Percentiles rank a stretch among this genome's conserved stretches.
These are phyloP conservation scores for Glycine tomentella DNA, from an alignment of 306 rosid species.

Conservation along the genomic window DNA sequence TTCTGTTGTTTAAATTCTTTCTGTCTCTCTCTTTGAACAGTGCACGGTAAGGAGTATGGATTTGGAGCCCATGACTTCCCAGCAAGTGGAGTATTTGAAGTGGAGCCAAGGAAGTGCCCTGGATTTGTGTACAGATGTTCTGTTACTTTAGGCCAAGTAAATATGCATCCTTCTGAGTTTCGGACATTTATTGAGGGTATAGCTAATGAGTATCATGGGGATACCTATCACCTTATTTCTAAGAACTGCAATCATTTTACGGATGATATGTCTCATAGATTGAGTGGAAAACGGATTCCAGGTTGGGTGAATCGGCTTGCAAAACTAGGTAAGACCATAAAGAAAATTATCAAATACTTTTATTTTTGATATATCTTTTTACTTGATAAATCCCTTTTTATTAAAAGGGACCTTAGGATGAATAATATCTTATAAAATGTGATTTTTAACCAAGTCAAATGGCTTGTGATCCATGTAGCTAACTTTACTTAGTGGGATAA, in stretches of 20 bases:
- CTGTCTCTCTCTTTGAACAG: constrained; percentile 48
- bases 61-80: constrained; percentile 92
- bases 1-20: not conserved
- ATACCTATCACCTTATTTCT: constrained; percentile 89
- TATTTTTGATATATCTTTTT: not conserved
- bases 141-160: constrained; percentile 61
- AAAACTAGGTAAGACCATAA: constrained; percentile 64
- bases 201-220: constrained; percentile 89
- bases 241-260: constrained; percentile 96
- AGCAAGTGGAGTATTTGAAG: constrained; percentile 95
- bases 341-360: not conserved
- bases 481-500: not conserved
- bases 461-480: not conserved
- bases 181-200: constrained; percentile 65
- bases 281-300: constrained; percentile 76
- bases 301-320: constrained; percentile 99
- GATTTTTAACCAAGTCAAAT: not conserved
- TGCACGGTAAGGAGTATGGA: constrained; percentile 90
- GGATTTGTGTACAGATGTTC: constrained; percentile 78
- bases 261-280: constrained; percentile 64
- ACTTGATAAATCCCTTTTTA: not conserved
- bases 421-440: not conserved
- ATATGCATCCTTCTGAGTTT: constrained; percentile 66
- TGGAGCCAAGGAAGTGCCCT: constrained; percentile 89
- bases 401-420: not conserved